Conservation (phyloP, 257 asterid genomes). For the Nicotiana tomentosiformis region DNA sequence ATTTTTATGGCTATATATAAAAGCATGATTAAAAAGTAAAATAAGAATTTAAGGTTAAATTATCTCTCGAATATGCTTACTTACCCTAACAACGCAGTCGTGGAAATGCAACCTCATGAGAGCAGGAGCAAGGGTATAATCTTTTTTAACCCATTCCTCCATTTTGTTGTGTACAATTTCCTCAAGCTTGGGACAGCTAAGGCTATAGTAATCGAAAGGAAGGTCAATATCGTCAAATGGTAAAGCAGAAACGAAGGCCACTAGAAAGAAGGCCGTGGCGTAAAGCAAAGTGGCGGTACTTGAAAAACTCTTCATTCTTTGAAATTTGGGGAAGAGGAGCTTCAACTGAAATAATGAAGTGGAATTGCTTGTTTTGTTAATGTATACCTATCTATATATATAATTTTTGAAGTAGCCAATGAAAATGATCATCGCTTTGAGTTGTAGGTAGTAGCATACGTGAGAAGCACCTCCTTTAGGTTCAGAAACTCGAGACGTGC, state of each 20-base stretch:
- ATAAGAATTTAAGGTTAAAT: too few relatives aligned
- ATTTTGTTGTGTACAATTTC: constrained; percentile 42
- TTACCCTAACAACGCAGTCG: constrained; percentile 75
- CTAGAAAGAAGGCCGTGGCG: background rate
- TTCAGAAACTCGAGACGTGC: constrained; percentile 1
- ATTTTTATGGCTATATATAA: too few relatives aligned
- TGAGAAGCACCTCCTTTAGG: constrained; percentile 2
- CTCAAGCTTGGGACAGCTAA: constrained; percentile 58
- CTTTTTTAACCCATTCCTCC: constrained; percentile 44
- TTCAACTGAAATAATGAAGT: background rate
- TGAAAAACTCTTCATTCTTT: constrained; percentile 1
- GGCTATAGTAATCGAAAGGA: constrained; percentile 28
- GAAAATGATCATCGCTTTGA: background rate
- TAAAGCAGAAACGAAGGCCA: constrained; percentile 6
- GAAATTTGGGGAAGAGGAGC: background rate
- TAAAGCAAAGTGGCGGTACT: background rate
- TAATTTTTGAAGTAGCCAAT: background rate
- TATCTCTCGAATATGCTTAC: background rate
- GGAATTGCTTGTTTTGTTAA: background rate
- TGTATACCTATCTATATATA: background rate
- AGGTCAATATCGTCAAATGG: constrained; percentile 19
- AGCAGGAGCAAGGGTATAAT: constrained; percentile 57
- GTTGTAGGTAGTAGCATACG: background rate
- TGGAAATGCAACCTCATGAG: constrained; percentile 78
- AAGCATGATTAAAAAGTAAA: too few relatives aligned